A percentile compares a stretch with the other conserved stretches of the same genome.
These are phyloP conservation scores for Boletus coccyginus DNA, from an alignment of 768 basidiomycete species.

Conservation along the genomic window DNA sequence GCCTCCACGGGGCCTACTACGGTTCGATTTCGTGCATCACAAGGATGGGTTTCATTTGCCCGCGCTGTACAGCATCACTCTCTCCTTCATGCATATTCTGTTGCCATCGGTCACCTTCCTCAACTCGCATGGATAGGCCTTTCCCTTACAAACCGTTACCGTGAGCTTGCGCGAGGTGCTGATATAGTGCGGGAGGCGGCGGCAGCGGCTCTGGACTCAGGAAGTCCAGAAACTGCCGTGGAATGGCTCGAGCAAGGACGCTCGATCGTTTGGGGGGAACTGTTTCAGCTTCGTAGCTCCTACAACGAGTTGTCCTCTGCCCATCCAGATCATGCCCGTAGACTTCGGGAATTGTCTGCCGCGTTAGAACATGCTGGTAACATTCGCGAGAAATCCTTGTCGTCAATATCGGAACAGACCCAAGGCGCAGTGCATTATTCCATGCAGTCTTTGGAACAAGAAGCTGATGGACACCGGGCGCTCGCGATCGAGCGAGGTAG, in stretches of 20 bases:
- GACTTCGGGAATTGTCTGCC: neutral
- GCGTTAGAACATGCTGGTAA: neutral
- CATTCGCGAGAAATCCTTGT: neutral
- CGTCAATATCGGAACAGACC: neutral
- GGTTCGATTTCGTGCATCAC: constrained; percentile 7
- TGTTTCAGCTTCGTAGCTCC: neutral
- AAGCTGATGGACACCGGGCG: neutral
- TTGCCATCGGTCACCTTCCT: constrained; percentile 21
- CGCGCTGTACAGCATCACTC: constrained; percentile 1
- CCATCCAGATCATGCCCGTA: neutral
- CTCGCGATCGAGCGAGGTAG: constrained; percentile 6
- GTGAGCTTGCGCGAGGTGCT: neutral
- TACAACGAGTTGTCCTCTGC: neutral
- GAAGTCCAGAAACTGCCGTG: neutral
- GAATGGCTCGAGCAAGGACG: constrained; percentile 15
- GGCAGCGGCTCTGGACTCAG: neutral
- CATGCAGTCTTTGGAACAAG: neutral
- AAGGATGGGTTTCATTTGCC: constrained; percentile 1
- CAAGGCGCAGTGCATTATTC: no score
- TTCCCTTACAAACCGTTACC: neutral
- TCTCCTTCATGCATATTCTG: constrained; percentile 20
- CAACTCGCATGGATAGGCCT: neutral
- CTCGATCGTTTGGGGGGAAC: constrained; percentile 1
- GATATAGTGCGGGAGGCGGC: constrained; percentile 1
- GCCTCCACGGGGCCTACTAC: neutral